phyloP scores from a whole-genome alignment of 1,284 basidiomycete genomes.

The Leccinum subrobustum region DNA sequence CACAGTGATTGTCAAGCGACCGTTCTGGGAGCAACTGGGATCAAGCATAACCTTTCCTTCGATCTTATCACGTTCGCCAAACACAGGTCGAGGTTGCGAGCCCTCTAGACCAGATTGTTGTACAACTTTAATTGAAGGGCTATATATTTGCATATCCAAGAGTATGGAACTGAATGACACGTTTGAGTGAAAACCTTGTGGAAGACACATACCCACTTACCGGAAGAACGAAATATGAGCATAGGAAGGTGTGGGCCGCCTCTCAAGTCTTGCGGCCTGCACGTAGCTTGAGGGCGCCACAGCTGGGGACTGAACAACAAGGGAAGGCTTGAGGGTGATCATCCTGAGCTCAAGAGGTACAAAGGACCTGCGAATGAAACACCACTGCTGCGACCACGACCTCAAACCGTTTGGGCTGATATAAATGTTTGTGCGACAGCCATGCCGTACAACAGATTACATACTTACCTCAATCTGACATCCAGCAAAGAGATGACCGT shows the following conservation, averaged over 20 bases:
- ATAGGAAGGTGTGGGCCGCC: conserved; percentile 18
- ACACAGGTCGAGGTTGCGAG: conserved; percentile 51
- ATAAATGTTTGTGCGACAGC: conserved; percentile 18
- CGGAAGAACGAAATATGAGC: conserved; percentile 48
- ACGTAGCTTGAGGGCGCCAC: conserved; percentile 26
- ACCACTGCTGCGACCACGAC: not conserved
- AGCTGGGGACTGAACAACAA: conserved; percentile 21
- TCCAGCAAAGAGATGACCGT: conserved; percentile 8
- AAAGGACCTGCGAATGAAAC: not conserved
- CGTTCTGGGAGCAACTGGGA: conserved; percentile 46
- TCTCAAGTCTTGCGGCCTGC: conserved; percentile 22
- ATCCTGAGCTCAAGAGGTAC: conserved; percentile 16
- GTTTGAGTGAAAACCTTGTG: not conserved
- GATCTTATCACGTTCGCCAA: conserved; percentile 58
- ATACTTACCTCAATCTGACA: conserved; percentile 20
- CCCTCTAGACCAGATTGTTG: conserved; percentile 36
- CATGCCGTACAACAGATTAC: conserved; percentile 23
- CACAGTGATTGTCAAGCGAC: conserved; percentile 59
- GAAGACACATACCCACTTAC: conserved; percentile 29
- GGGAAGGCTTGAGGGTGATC: conserved; percentile 23
- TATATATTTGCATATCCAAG: conserved; percentile 59
- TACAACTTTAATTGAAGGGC: conserved; percentile 52
- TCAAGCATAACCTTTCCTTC: conserved; percentile 57
- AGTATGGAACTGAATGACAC: conserved; percentile 47
- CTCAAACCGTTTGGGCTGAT: conserved; percentile 11